Conservation (phyloP, 257 asterid species). For the Capsicum chinense region DNA sequence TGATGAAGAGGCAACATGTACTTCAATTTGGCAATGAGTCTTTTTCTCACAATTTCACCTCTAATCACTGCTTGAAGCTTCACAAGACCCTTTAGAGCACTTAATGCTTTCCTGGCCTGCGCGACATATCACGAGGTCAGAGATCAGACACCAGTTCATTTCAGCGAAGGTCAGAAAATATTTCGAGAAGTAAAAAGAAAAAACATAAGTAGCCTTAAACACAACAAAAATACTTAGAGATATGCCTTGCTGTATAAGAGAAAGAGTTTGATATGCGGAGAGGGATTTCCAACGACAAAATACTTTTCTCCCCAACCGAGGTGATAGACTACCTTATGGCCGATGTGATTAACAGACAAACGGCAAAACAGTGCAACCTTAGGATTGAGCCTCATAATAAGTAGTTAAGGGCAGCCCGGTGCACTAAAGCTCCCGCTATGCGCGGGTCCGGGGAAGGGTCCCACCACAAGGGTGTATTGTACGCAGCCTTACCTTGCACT, state of each 20-base stretch:
- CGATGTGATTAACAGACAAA: too few species aligned
- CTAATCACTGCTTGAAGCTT: conserved; percentile 84
- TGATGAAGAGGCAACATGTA: conserved; percentile 32
- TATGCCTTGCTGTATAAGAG: neutral
- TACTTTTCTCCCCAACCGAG: neutral
- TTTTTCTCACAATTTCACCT: conserved; percentile 69
- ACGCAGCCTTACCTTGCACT: too few species aligned
- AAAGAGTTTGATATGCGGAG: neutral
- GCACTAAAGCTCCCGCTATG: too few species aligned
- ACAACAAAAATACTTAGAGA: neutral
- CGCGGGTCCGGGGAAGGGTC: too few species aligned
- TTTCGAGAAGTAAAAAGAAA: neutral
- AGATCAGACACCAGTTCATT: conserved; percentile 15
- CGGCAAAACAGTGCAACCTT: too few species aligned
- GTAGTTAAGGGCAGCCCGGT: too few species aligned
- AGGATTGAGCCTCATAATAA: too few species aligned
- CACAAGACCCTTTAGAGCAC: conserved; percentile 78
- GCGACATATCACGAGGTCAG: neutral
- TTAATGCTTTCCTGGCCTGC: conserved; percentile 82
- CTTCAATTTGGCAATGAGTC: conserved; percentile 36
- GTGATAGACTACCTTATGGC: neutral
- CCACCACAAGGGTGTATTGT: too few species aligned
- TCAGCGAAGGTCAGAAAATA: neutral
- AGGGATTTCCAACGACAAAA: neutral
- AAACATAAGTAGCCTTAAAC: neutral